phyloP scores from a whole-genome alignment of 129 eudicot species.

The Centaurea solstitialis region DNA sequence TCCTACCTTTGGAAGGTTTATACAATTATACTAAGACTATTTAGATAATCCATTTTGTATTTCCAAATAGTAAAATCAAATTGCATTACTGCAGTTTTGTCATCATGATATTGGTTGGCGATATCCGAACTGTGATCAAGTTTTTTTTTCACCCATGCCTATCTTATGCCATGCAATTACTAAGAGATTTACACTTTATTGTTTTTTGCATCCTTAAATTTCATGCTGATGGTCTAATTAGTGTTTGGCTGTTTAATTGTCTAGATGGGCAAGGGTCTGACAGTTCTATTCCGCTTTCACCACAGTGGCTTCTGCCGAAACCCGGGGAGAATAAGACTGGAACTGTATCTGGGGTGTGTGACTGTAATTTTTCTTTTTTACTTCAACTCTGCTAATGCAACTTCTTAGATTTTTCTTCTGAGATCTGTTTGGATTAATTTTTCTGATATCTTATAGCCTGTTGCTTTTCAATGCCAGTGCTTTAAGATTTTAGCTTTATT shows the following conservation, averaged over 20 bases:
- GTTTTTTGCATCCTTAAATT: neutral
- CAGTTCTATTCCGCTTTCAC: conserved; percentile 89
- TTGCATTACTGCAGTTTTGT: neutral
- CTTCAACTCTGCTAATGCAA: neutral
- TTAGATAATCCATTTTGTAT: neutral
- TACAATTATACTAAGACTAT: neutral
- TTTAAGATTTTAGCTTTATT: neutral
- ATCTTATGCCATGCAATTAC: neutral
- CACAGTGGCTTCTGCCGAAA: conserved; percentile 97
- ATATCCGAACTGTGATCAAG: neutral
- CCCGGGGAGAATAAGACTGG: conserved; percentile 83
- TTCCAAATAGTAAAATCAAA: no score
- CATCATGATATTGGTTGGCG: neutral
- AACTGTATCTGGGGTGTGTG: conserved; percentile 63
- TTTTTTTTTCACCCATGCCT: neutral
- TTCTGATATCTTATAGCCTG: neutral
- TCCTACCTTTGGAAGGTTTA: neutral
- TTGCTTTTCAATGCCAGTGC: neutral
- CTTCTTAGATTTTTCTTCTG: neutral
- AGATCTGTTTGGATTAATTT: neutral
- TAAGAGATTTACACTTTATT: neutral
- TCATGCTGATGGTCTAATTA: neutral
- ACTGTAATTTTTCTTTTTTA: neutral
- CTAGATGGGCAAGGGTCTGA: conserved; percentile 71
- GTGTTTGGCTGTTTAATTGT: conserved; percentile 23